Percentiles rank a stretch among this genome's conserved stretches.
Conservation (phyloP, 164 flowering plant genomes). For the Magnolia kwangsiensis region DNA sequence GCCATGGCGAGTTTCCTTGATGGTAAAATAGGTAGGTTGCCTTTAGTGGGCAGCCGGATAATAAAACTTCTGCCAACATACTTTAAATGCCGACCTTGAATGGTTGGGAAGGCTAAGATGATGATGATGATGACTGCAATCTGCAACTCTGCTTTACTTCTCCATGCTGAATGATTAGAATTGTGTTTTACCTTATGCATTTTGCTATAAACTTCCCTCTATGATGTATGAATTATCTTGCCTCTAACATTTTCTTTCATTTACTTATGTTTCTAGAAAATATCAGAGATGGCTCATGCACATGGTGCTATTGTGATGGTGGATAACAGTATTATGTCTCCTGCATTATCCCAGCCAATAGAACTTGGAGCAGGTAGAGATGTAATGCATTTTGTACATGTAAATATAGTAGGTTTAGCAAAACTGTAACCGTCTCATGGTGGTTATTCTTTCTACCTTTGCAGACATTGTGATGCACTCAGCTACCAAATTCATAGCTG, state of each 20-base stretch:
- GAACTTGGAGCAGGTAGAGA: slow-evolving; percentile 90
- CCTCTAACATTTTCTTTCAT: not conserved
- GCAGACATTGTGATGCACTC: slow-evolving; percentile 98
- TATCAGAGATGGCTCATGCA: slow-evolving; percentile 75
- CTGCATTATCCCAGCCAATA: slow-evolving; percentile 80
- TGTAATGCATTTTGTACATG: not conserved
- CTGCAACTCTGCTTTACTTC: no score
- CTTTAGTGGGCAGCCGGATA: not conserved
- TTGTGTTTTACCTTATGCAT: not conserved
- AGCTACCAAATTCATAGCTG: slow-evolving; percentile 92
- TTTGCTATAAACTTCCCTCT: not conserved
- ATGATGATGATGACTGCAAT: not conserved
- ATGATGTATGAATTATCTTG: not conserved
- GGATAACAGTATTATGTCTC: slow-evolving; percentile 98
- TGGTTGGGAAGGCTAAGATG: not conserved
- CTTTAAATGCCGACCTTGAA: not conserved
- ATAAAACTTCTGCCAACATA: not conserved
- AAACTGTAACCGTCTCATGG: not conserved
- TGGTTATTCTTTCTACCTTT: slow-evolving; percentile 8
- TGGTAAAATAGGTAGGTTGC: not conserved
- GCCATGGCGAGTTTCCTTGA: not conserved
- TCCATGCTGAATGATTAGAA: no score
- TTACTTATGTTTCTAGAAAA: slow-evolving; percentile 47
- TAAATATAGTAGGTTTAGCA: not conserved
- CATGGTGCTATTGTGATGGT: slow-evolving; percentile 84